Percentiles rank a stretch among this genome's conserved stretches.
Conservation (phyloP, 129 eudicot genomes). For the Flaveria bidentis region DNA sequence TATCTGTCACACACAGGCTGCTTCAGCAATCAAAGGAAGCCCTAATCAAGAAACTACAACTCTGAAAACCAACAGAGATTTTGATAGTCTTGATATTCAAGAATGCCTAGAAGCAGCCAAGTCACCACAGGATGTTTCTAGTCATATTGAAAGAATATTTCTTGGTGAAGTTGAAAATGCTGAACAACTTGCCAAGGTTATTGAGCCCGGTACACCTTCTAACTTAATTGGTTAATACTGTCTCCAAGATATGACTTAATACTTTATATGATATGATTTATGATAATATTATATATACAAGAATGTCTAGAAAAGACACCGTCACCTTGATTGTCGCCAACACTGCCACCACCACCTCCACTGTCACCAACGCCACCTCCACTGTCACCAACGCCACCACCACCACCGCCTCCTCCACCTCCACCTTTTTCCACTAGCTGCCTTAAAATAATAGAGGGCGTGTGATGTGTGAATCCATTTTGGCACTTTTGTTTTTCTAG, state of each 20-base stretch:
- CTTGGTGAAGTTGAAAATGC: slow-evolving; percentile 82
- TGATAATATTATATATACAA: background rate
- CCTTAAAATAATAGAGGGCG: too few relatives aligned
- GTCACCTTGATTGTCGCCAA: background rate
- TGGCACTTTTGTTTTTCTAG: background rate
- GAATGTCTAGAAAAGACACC: background rate
- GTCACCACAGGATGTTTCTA: slow-evolving; percentile 50
- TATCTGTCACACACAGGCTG: slow-evolving; percentile 87
- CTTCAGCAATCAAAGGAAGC: slow-evolving; percentile 77
- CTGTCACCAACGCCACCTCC: background rate
- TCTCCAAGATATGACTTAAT: background rate
- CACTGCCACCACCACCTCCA: background rate
- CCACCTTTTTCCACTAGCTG: background rate
- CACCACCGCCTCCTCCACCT: background rate
- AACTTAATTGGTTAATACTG: background rate
- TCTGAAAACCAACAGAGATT: slow-evolving; percentile 34
- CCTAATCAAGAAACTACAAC: slow-evolving; percentile 48
- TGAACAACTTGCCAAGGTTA: slow-evolving; percentile 75
- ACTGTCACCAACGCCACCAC: background rate
- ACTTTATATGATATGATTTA: background rate
- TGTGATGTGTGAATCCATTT: background rate
- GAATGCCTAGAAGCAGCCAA: slow-evolving; percentile 47
- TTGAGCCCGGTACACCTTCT: slow-evolving; percentile 67
- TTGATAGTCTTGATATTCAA: slow-evolving; percentile 41
- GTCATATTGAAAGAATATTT: slow-evolving; percentile 74